Conservation (phyloP, 805 yeast species). For the Ogataea neopini region DNA sequence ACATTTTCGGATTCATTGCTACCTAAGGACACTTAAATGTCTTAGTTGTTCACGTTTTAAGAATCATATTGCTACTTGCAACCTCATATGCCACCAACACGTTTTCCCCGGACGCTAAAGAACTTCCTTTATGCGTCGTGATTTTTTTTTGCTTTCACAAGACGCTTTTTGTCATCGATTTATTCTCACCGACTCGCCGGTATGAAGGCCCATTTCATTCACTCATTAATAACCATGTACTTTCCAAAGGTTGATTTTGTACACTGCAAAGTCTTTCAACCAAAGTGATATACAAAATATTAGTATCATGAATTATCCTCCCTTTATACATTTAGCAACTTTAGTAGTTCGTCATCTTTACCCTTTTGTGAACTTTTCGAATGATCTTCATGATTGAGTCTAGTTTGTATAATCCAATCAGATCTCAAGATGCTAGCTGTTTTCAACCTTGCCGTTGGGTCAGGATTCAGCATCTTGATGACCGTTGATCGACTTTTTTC, state of each 20-base stretch:
- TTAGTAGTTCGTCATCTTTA: constrained; percentile 29
- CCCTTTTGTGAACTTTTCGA: constrained; percentile 16
- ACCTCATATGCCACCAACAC: background rate
- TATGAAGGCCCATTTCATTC: background rate
- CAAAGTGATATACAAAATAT: background rate
- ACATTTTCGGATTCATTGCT: background rate
- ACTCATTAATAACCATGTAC: background rate
- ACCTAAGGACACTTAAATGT: background rate
- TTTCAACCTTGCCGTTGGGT: constrained; percentile 23
- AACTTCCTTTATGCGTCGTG: constrained; percentile 1
- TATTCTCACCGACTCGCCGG: background rate
- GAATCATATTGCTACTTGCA: constrained; percentile 1
- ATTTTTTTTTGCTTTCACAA: background rate
- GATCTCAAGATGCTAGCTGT: constrained; percentile 23
- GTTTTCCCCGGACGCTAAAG: background rate
- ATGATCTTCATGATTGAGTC: constrained; percentile 21
- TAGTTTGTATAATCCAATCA: constrained; percentile 36
- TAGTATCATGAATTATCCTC: background rate
- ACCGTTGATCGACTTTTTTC: constrained; percentile 17
- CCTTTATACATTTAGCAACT: constrained; percentile 11
- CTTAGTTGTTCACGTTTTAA: background rate
- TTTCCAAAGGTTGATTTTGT: background rate
- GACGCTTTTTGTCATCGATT: background rate
- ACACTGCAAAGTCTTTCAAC: background rate
- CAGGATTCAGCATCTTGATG: constrained; percentile 35